Evolutionary conservation across 2,329 filamentous ascomycete genomes (phyloP), one percentile per base, ranked within the genome.

Genomic region (Claviceps quebecensis): DNA sequence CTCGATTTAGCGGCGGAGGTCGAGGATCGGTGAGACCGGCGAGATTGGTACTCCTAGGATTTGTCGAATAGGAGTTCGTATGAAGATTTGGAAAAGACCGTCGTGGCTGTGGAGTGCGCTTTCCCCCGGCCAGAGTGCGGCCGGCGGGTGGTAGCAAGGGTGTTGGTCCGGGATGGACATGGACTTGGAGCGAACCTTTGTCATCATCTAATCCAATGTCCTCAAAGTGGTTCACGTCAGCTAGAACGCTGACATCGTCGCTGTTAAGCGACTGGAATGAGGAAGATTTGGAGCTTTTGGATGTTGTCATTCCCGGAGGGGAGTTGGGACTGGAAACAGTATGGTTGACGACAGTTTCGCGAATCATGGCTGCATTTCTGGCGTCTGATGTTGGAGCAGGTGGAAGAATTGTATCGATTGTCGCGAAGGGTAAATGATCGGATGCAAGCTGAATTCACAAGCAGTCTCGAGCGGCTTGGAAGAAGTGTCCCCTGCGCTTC

Each of bases 231-330:
- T 81, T 82, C 53, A 84, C 78, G 62, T 95, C 87, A 49, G 81
- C 76, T 45, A 86, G 71, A 48, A 81, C 76, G 58, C 76, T 79
- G 61, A 83, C 81, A 59, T 87, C 86, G 60, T 88, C 84, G 60
- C 83, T 84, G 55, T 79, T 82, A 52, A 85, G 83, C 39, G 89
- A 95, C 59, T 84, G 84, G 61, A 91, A 86, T 48, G 88, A 95
- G 5, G 87, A 94, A 29, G 88, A 89, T 68, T 93, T 94, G 57
- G 87, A 95, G 56, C 87, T 93, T 67, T 91, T 94, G 54, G 87
- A 94, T 58, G 72, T 69, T 47, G 85, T 87, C 69, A 95, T 81
- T 61, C 87, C 86, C 49, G 66, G 66, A 11, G 66, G 66, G 47
- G 67, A 69, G 46, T 59, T 65, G 48, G 66, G 67, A 49, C 64